Evolutionary conservation across 176 grass and related monocot species (phyloP), one percentile per base, ranked within the genome.

Genomic region (Triticum urartu): DNA sequence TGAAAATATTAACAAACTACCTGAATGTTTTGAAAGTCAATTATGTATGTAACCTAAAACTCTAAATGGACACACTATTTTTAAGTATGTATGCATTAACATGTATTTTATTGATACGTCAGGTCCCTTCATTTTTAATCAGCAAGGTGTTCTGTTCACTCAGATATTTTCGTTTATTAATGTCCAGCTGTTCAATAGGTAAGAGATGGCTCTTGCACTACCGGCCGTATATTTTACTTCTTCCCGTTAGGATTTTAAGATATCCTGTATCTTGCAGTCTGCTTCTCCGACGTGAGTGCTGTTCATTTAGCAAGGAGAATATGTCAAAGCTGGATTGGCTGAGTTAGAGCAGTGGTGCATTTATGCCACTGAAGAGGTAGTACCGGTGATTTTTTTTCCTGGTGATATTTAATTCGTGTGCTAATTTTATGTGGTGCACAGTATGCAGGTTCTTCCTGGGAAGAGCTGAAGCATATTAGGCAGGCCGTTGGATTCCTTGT

Each of bases 271-370:
- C 83, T 85, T 90, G 79, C 86, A 99, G 92, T 73, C 89, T 99
- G 75, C 97, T 99, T 68, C 90, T 99, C 74, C 90, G 94, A 12
- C 94, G 97, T 10, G 94, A 99, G 65, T 99, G 97, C 83, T 99
- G 97, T 94, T 99, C 97, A 90, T 99, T 97, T 94, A 99, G 97
- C 90, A 99, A 99, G 94, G 97, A n/a, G 97, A 99, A 89, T 99
- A 97, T 83, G 94, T 99, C 68, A 99, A 99, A 93, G 90, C 97
- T 87, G 97, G 97, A 79, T 81, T 99, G 82, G 87, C 97, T 68
- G 97, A 99, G 88, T 90, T 99, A 87, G 97, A 99, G 63, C 92
- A 91, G 32, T 99, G 97, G 97, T 99, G 94, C 80, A 90, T 89
- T 90, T 90, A 90, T 90, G 97, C 94, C 43, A 99, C 97, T 3